Evolutionary conservation across 2,329 filamentous ascomycete genomes (phyloP), one percentile per base, ranked within the genome.

Genomic region (Raffaelea deltoideospora): DNA sequence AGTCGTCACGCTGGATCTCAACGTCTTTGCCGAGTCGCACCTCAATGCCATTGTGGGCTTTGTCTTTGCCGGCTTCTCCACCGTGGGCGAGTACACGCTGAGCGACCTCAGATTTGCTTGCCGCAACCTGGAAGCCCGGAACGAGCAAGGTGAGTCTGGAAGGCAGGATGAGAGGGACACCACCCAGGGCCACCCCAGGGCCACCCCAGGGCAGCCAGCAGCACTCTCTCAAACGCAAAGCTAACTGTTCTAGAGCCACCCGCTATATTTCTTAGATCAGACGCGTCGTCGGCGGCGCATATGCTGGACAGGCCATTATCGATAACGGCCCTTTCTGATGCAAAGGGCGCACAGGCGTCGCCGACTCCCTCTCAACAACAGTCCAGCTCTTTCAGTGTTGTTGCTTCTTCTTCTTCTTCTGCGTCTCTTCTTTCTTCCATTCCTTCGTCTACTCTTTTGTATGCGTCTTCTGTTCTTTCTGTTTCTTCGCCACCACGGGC

Each of bases 51-150:
- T 45, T 8, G 31, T 36, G 5, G 41, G 41, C 27, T 42, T 45
- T 21, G 41, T 42, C 20, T 45, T 38, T 35, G 39, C 41, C 23
- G 35, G 39, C 34, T 45, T 43, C 39, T 39, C 17, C 26, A 32
- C 33, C 19, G 31, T 17, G 30, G 37, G 33, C 20, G 33, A 31
- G 11, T 43, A 42, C 41, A 41, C 38, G 11, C 31, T 45, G 28
- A 39, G 41, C 28, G 39, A 43, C 22, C 31, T 45, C 35, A 40
- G 39, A 31, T 41, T 45, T 34, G 39, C 41, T 11, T 45, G 43
- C 39, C 34, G 33, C 18, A 36, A 34, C 33, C 33, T 42, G 15
- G 40, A 39, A 13, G 26, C 20, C n/a, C n/a, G n/a, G n/a, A n/a
- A n/a, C 17, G 14, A 23, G 5, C 37, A 31, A 39, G 40, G 40